These are phyloP conservation scores for Dendrobium catenatum DNA, from an alignment of 106 monocot genomes.

Conservation along the genomic window DNA sequence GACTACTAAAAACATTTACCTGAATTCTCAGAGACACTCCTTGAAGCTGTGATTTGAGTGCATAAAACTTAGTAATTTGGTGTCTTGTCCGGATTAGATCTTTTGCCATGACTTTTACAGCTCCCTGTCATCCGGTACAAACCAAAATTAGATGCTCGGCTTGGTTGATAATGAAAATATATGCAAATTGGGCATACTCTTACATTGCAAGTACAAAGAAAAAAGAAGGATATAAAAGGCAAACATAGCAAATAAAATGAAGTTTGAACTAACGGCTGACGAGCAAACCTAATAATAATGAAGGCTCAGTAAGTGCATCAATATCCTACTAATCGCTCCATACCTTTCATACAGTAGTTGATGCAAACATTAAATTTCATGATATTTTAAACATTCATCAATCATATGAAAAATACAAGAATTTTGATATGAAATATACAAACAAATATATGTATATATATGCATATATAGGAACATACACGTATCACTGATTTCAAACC, in stretches of 20 bases:
- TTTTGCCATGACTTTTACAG: slow-evolving; percentile 87
- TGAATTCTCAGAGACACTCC: slow-evolving; percentile 93
- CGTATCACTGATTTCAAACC: too few species aligned
- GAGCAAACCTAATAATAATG: neutral
- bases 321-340: neutral
- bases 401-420: neutral
- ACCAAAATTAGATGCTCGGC: neutral
- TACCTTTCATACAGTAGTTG: too few species aligned
- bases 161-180: neutral
- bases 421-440: neutral
- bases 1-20: slow-evolving; percentile 24
- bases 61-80: slow-evolving; percentile 87
- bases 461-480: too few species aligned
- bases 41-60: slow-evolving; percentile 91
- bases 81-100: slow-evolving; percentile 82
- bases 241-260: neutral
- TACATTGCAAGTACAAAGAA: neutral
- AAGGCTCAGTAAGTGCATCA: neutral
- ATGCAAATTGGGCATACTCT: neutral
- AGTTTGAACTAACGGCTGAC: neutral
- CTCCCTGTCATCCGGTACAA: slow-evolving; percentile 38
- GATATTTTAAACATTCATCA: neutral
- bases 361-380: neutral
- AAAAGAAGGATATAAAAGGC: neutral
- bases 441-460: too few species aligned